These are phyloP conservation scores for Aspergillus wentii DNA, from an alignment of 495 filamentous ascomycete species.

Conservation along the genomic window DNA sequence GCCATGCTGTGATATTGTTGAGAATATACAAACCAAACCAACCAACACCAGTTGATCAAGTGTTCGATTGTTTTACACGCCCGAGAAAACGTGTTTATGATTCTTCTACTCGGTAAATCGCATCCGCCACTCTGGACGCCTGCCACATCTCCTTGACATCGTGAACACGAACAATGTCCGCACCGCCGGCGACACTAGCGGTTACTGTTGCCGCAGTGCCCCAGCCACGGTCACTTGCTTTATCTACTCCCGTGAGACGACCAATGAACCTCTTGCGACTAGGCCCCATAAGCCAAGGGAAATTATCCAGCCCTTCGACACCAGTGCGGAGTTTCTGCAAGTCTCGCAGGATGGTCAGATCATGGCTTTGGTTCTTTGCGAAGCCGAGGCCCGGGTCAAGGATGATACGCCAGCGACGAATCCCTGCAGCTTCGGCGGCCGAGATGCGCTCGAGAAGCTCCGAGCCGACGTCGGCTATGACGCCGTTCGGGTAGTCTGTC, in stretches of 20 bases:
- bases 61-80: conserved; percentile 2
- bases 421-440: conserved; percentile 76
- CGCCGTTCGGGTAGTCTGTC: conserved; percentile 65
- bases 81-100: no score
- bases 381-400: conserved; percentile 94
- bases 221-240: conserved; percentile 61
- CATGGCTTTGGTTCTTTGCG: conserved; percentile 75
- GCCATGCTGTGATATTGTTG: conserved; percentile 20
- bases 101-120: conserved; percentile 61
- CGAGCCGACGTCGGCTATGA: conserved; percentile 61
- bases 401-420: conserved; percentile 89
- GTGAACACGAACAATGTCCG: conserved; percentile 92
- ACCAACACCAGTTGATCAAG: background rate
- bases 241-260: conserved; percentile 70
- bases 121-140: conserved; percentile 86
- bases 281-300: conserved; percentile 87
- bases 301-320: conserved; percentile 58
- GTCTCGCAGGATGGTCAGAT: conserved; percentile 69
- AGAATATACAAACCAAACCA: conserved; percentile 14
- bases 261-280: conserved; percentile 92
- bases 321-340: conserved; percentile 54
- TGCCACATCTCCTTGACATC: conserved; percentile 87
- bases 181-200: conserved; percentile 83
- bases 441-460: conserved; percentile 69
- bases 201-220: conserved; percentile 88